Percentiles rank a stretch among this genome's conserved stretches.
Evolutionary conservation across 164 flowering plant species (phyloP).

Genomic region (Umbilicus rupestris): DNA sequence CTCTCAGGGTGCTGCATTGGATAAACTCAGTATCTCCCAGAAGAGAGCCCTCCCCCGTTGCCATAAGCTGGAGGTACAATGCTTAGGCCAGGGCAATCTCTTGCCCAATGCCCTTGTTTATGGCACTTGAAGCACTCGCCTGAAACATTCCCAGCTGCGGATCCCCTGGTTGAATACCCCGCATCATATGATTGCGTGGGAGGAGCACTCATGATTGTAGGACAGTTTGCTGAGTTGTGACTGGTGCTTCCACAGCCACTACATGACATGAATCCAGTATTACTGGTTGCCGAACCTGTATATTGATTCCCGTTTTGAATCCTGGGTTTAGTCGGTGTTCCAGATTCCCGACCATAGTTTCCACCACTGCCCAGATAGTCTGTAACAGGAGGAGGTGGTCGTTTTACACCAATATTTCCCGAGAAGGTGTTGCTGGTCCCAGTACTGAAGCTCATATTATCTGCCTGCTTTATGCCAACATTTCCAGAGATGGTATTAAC

Average conservation of each 20-base stretch:
- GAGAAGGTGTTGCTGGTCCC: constrained; percentile 20
- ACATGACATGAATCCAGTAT: constrained; percentile 26
- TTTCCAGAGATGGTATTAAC: constrained; percentile 20
- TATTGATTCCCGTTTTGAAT: constrained; percentile 47
- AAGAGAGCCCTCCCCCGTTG: background rate
- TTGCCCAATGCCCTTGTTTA: constrained; percentile 8
- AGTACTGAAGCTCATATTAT: constrained; percentile 12
- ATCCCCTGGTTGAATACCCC: background rate
- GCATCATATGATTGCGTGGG: constrained; percentile 11
- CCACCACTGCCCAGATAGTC: constrained; percentile 19
- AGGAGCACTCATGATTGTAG: constrained; percentile 36
- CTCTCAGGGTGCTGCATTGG: constrained; percentile 25
- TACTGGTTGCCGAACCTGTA: constrained; percentile 17
- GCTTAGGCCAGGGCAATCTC: constrained; percentile 3
- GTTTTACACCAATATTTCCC: constrained; percentile 23
- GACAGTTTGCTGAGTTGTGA: constrained; percentile 64
- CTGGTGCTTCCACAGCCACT: constrained; percentile 57
- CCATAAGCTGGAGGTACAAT: constrained; percentile 10
- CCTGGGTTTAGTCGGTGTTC: constrained; percentile 27
- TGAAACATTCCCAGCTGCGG: background rate
- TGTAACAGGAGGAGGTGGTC: constrained; percentile 15
- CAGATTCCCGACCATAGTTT: constrained; percentile 23
- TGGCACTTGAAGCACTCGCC: constrained; percentile 3
- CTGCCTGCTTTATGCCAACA: constrained; percentile 19
- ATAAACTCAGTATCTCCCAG: constrained; percentile 26